Conservation (phyloP, 2,329 filamentous ascomycete genomes). For the Xylariaceae sp. region DNA sequence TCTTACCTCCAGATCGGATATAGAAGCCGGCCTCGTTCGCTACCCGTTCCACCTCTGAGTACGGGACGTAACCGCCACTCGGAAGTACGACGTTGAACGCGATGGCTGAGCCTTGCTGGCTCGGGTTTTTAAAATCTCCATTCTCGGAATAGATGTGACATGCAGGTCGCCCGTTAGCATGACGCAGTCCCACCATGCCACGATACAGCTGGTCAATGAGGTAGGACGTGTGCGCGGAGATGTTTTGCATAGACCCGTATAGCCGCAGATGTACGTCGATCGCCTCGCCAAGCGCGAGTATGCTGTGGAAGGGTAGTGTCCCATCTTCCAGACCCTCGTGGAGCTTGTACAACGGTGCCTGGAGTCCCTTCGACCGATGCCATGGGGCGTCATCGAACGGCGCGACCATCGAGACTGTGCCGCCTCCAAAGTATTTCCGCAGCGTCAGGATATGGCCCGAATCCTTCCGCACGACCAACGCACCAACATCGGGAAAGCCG, state of each 20-base stretch:
- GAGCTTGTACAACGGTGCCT: slow-evolving; percentile 38
- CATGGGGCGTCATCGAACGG: slow-evolving; percentile 43
- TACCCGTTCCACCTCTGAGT: slow-evolving; percentile 53
- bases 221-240: slow-evolving; percentile 53
- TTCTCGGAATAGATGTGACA: slow-evolving; percentile 52
- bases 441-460: slow-evolving; percentile 51
- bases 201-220: slow-evolving; percentile 47
- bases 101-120: slow-evolving; percentile 55
- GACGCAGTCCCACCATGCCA: slow-evolving; percentile 42
- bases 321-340: slow-evolving; percentile 63
- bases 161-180: slow-evolving; percentile 48
- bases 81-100: slow-evolving; percentile 57
- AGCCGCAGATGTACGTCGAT: slow-evolving; percentile 51
- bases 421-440: slow-evolving; percentile 62
- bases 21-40: slow-evolving; percentile 54
- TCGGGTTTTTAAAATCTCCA: slow-evolving; percentile 45
- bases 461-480: slow-evolving; percentile 50
- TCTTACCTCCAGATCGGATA: slow-evolving; percentile 51
- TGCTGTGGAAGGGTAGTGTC: slow-evolving; percentile 60
- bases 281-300: slow-evolving; percentile 56
- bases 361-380: slow-evolving; percentile 48
- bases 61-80: slow-evolving; percentile 50
- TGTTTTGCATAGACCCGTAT: slow-evolving; percentile 53
- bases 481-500: slow-evolving; percentile 60
- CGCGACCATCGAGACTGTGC: slow-evolving; percentile 58